Base-by-base conservation (phyloP, 2,329 filamentous ascomycete genomes). In the Ceratocystis variospora region DNA sequence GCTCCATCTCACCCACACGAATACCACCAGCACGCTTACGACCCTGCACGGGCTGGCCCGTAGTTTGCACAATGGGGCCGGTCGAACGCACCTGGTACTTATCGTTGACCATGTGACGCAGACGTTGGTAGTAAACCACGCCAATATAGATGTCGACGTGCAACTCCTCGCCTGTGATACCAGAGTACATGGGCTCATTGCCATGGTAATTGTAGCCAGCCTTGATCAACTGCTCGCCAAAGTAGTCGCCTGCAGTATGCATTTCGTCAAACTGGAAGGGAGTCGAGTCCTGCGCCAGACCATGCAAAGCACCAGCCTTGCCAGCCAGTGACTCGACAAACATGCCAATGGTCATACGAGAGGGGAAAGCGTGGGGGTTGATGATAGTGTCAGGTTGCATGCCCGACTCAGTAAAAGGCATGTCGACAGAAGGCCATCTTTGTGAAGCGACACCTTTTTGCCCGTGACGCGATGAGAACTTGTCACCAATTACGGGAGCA, bases 261-360 rank as follows among this genome's bases (percentile, higher is more conserved):
- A 94, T 83, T 76, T 97, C 93, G 73, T 90, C 87, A 75, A 97
- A 99, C 70, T 87, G 87, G 82, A 96, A 99, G 0, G 94, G 94
- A 0, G 94, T 97, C 57, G 86, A 92, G 75, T 99, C 94, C 76
- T 97, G 94, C 0, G 94, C 89, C n/a, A 96, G 81, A 61, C 94
- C 94, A 75, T 99, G 94, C 45, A 99, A 83, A 15, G 93, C 89
- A 61, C 94, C 94, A 8, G 93, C 86, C 79, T 99, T 99, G 68
- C 94, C 94, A 8, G 94, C 94, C 64, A 99, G 82, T 4, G 92
- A 96, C 79, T 99, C 94, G 73, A 99, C 86, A 76, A 99, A 97
- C 90, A 97, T 97, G 73, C 94, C 94, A 74, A 99, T 99, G 22
- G 94, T 99, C 94, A 99, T 99, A 77, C 94, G 92, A 59, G 93